Conservation (phyloP, 371 early-diverging fungal species). For the Syncephalastrum contaminatum region DNA sequence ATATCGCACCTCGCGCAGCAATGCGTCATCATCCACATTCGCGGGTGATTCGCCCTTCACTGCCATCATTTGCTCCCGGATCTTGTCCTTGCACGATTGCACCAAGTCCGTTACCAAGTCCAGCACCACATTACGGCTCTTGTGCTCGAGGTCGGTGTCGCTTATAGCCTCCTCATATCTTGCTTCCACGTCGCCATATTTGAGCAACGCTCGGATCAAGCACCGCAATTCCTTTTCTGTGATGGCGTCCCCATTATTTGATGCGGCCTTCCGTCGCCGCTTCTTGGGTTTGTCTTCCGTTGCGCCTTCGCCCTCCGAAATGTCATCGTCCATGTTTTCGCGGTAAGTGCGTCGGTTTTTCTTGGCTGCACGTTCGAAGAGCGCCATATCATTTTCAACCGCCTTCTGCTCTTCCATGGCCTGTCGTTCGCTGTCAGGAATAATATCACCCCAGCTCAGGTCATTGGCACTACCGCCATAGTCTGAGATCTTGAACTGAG, state of each 20-base stretch:
- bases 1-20: conserved; percentile 50
- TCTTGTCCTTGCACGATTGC: conserved; percentile 69
- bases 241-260: conserved; percentile 37
- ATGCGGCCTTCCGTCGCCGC: conserved; percentile 8
- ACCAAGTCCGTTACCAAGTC: conserved; percentile 62
- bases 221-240: conserved; percentile 81
- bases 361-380: conserved; percentile 55
- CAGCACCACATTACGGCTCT: conserved; percentile 63
- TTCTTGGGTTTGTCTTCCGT: conserved; percentile 14
- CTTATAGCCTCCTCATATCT: conserved; percentile 77
- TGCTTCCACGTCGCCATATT: conserved; percentile 78
- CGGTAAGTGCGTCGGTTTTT: conserved; percentile 36
- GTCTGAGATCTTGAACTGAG: conserved; percentile 94
- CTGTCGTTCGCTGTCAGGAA: conserved; percentile 84
- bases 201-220: conserved; percentile 73
- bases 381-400: conserved; percentile 41
- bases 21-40: conserved; percentile 41
- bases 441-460: conserved; percentile 94
- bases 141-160: conserved; percentile 77
- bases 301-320: conserved; percentile 27
- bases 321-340: conserved; percentile 22
- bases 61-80: conserved; percentile 49
- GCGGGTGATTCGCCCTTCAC: conserved; percentile 26
- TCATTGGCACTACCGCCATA: conserved; percentile 76
- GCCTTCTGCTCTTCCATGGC: conserved; percentile 65